A percentile compares a stretch with the other conserved stretches of the same genome.
phyloP scores from a whole-genome alignment of 1,284 basidiomycete genomes.

The Cystobasidium slooffiae region DNA sequence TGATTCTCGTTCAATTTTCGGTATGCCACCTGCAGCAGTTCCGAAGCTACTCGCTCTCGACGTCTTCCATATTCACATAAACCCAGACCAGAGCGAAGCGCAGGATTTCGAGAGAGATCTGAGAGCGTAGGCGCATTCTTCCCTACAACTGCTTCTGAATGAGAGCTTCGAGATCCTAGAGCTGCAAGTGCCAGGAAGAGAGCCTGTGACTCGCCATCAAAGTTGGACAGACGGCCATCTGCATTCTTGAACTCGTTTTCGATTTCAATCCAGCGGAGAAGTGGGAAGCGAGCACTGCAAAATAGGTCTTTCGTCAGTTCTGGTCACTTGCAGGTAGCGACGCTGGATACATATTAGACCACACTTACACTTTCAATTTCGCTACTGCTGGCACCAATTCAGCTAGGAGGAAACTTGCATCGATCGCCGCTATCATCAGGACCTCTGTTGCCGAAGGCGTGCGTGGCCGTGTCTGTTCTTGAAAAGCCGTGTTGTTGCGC shows the following conservation, averaged over 20 bases:
- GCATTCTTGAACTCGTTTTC: constrained; percentile 21
- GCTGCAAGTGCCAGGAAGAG: constrained; percentile 29
- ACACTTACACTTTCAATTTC: constrained; percentile 33
- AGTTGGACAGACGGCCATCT: constrained; percentile 7
- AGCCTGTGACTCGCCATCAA: constrained; percentile 30
- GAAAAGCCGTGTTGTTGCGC: constrained; percentile 1
- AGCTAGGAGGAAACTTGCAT: constrained; percentile 1
- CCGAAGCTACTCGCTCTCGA: constrained; percentile 17
- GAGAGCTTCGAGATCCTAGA: constrained; percentile 8
- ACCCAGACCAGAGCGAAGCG: constrained; percentile 5
- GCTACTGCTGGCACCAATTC: constrained; percentile 12
- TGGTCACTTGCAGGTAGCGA: not conserved
- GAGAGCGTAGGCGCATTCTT: constrained; percentile 19
- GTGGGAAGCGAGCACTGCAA: constrained; percentile 27
- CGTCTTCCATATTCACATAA: constrained; percentile 31
- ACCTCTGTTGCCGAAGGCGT: constrained; percentile 14
- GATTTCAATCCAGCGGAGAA: constrained; percentile 37
- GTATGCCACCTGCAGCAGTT: constrained; percentile 12
- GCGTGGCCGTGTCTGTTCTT: constrained; percentile 7
- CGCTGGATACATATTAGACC: not conserved
- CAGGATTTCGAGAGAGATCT: constrained; percentile 3
- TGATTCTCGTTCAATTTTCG: constrained; percentile 23
- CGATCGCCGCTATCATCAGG: constrained; percentile 2
- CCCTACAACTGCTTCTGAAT: constrained; percentile 18
- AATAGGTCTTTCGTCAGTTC: not conserved